Evolutionary conservation across 2,329 filamentous ascomycete species (phyloP).

Genomic region (Aureobasidium vineae): DNA sequence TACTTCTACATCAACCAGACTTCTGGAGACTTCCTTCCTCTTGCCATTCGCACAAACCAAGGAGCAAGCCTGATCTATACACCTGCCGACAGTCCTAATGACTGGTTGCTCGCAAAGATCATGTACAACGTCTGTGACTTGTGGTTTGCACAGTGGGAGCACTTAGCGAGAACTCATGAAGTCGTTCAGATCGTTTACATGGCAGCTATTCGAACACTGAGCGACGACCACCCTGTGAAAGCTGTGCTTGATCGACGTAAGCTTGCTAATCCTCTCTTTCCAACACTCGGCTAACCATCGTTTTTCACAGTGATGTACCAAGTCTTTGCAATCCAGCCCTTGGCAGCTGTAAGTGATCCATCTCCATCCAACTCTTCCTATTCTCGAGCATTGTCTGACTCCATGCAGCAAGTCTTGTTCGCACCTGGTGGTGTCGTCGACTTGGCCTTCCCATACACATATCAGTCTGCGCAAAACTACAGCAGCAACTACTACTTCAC

Average conservation of each 20-base stretch:
- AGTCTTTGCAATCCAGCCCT: constrained; percentile 9
- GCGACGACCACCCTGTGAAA: background rate
- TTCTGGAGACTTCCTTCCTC: background rate
- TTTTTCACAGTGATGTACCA: background rate
- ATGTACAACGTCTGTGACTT: constrained; percentile 19
- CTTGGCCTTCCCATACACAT: background rate
- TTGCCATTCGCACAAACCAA: constrained; percentile 4
- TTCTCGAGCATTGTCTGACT: background rate
- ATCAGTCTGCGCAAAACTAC: background rate
- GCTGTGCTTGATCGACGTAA: constrained; percentile 11
- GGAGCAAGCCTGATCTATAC: background rate
- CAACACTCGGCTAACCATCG: background rate
- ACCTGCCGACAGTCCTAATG: background rate
- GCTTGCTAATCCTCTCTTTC: background rate
- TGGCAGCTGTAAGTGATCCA: background rate
- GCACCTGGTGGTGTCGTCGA: constrained; percentile 7
- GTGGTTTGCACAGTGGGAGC: constrained; percentile 20
- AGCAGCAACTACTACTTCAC: constrained; percentile 16
- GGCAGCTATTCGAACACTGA: constrained; percentile 4
- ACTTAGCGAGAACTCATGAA: constrained; percentile 3
- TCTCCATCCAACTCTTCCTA: background rate
- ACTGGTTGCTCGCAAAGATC: constrained; percentile 13
- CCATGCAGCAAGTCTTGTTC: background rate
- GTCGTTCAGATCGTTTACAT: constrained; percentile 14
- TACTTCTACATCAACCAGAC: constrained; percentile 13